Percentiles rank a stretch among this genome's conserved stretches.
These are phyloP conservation scores for Didymella keratinophila DNA, from an alignment of 2,329 filamentous ascomycete genomes.

Conservation along the genomic window DNA sequence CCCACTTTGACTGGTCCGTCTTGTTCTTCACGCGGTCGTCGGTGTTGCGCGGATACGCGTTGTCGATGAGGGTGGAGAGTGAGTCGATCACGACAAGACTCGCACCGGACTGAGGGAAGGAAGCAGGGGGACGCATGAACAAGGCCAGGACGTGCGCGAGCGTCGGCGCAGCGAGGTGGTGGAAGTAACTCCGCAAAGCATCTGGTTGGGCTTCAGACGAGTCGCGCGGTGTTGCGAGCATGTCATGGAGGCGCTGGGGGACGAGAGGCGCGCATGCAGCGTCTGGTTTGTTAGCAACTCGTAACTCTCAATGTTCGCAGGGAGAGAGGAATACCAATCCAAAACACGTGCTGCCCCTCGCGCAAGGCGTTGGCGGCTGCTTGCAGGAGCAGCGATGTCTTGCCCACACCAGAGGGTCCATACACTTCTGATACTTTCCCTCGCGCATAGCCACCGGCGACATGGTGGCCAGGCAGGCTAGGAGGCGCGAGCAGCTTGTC, in stretches of 20 bases:
- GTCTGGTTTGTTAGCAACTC: constrained; percentile 33
- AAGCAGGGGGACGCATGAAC: constrained; percentile 69
- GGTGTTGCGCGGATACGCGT: constrained; percentile 72
- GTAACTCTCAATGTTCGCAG: too few species aligned
- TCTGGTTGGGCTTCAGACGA: too few species aligned
- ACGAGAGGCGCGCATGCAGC: constrained; percentile 62
- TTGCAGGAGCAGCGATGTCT: constrained; percentile 82
- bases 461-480: constrained; percentile 33
- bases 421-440: constrained; percentile 87
- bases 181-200: constrained; percentile 59
- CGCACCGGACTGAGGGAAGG: constrained; percentile 69
- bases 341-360: constrained; percentile 71
- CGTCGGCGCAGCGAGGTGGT: constrained; percentile 68
- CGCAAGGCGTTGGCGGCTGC: constrained; percentile 69
- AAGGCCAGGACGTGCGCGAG: constrained; percentile 75
- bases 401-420: constrained; percentile 85
- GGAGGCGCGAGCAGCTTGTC: constrained; percentile 52
- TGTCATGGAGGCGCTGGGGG: constrained; percentile 56
- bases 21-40: constrained; percentile 54
- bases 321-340: constrained; percentile 72
- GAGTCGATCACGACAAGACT: constrained; percentile 79
- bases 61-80: constrained; percentile 77
- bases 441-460: constrained; percentile 66
- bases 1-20: constrained; percentile 58
- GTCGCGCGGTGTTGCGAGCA: constrained; percentile 44